These are phyloP conservation scores for Dipteronia sinensis DNA, from an alignment of 345 rosid species.

Conservation along the genomic window DNA sequence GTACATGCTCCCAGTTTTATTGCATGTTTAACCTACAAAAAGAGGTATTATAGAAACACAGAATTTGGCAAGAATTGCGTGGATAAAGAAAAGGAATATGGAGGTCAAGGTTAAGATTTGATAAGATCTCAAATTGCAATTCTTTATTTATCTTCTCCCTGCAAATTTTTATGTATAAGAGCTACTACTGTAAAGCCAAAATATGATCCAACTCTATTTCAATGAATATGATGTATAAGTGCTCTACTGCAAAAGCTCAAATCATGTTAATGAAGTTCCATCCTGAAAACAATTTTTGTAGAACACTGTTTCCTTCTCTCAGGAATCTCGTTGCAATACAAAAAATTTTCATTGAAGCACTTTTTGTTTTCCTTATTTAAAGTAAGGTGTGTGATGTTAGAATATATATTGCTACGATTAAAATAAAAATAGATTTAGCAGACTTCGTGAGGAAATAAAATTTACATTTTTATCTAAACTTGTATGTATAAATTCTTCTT, in stretches of 20 bases:
- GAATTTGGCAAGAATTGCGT: conserved; percentile 19
- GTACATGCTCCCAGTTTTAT: conserved; percentile 7
- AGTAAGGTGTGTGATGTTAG: background rate
- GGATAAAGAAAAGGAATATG: conserved; percentile 29
- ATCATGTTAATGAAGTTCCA: conserved; percentile 17
- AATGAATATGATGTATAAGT: conserved; percentile 6
- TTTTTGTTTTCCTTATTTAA: background rate
- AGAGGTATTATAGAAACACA: conserved; percentile 14
- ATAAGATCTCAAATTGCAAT: conserved; percentile 17
- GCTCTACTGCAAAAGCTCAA: conserved; percentile 29
- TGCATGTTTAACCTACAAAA: background rate
- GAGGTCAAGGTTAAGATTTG: conserved; percentile 19
- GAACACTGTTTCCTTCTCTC: background rate
- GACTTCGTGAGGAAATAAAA: no score
- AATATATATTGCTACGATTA: no score
- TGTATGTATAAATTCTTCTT: no score
- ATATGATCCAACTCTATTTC: conserved; percentile 17
- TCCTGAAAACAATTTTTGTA: conserved; percentile 14
- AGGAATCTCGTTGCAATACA: background rate
- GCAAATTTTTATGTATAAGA: conserved; percentile 7
- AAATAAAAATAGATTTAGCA: no score
- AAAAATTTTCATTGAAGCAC: background rate
- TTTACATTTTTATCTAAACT: no score
- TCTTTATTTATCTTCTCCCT: conserved; percentile 13
- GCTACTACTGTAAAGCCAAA: conserved; percentile 32